Base-by-base conservation (phyloP, 176 grass and related monocot genomes). In the Rhipidocladum racemiflorum region DNA sequence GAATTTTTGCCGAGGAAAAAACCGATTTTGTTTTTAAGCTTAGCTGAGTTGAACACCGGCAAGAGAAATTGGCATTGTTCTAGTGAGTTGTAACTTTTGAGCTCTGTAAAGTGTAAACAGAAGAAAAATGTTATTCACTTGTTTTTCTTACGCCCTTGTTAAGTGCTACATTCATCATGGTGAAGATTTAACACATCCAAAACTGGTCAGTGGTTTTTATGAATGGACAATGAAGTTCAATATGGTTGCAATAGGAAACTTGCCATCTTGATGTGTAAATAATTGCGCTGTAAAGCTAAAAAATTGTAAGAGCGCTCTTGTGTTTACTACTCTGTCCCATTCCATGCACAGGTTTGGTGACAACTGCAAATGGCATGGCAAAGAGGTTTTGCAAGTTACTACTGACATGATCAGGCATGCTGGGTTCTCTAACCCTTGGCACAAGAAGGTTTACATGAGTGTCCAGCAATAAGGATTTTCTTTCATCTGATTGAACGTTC, bases 51-150 rank as follows among this genome's bases (percentile, higher is more conserved):
- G 78, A 43, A 64, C 70, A 23, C 45, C 24, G 13, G 72, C 59
- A 17, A 24, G 77, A 51, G 43, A 68, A 72, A 86, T 8, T 89
- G 56, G 65, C 67, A 39, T 61, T 56, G 74, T 71, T 78, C 40
- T 43, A 30, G 59, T 57, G 32, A 64, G 29, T 6, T 86, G 67
- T 72, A 88, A 65, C 28, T 4, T 61, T 60, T 61, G 59, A 59
- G 56, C 39, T 89, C 38, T 89, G 78, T 77, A 81, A 81, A 77
- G 28, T 89, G 78, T 77, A 81, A 81, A 77, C 54, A 44, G 20
- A 72, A 81, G 73, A 38, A 55, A 66, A 48, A 11, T 29, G 18
- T 0, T 36, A 39, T 4, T 74, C 14, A 11, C 48, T 39, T 56
- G 16, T 60, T 44, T 81, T 35, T n/a, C 9, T 39, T 9, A 32